Conservation (phyloP, 257 asterid species). For the Fraxinus excelsior region DNA sequence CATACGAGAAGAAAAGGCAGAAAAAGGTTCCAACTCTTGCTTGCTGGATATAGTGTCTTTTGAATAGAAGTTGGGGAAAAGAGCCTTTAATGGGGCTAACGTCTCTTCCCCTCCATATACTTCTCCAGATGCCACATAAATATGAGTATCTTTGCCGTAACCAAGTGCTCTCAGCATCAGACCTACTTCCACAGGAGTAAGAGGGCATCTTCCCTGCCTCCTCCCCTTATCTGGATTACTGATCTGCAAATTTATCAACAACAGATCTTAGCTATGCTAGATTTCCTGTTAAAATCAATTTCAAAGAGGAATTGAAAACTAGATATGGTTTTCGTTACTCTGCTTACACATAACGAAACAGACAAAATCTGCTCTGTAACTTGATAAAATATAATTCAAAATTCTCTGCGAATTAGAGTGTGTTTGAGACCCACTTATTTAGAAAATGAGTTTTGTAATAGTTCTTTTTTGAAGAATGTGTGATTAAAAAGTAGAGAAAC, state of each 20-base stretch:
- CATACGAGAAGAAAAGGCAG: slow-evolving; percentile 89
- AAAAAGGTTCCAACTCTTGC: slow-evolving; percentile 74
- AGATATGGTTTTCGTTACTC: slow-evolving; percentile 10
- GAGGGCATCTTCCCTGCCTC: slow-evolving; percentile 98
- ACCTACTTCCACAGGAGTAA: slow-evolving; percentile 97
- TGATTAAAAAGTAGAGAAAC: no score
- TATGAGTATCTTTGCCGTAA: slow-evolving; percentile 71
- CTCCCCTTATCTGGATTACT: slow-evolving; percentile 88
- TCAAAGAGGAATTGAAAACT: background rate
- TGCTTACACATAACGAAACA: slow-evolving; percentile 6
- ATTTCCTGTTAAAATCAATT: background rate
- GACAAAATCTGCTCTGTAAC: background rate
- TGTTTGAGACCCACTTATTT: no score
- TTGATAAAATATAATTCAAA: background rate
- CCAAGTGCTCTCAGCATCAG: slow-evolving; percentile 94
- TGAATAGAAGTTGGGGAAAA: slow-evolving; percentile 88
- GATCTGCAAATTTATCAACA: slow-evolving; percentile 51
- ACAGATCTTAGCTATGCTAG: slow-evolving; percentile 23
- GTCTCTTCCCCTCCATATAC: slow-evolving; percentile 94
- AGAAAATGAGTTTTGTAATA: no score
- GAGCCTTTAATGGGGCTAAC: slow-evolving; percentile 86
- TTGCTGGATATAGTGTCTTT: slow-evolving; percentile 76
- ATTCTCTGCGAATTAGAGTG: background rate
- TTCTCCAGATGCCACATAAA: slow-evolving; percentile 99
- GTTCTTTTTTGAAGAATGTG: no score